These are phyloP conservation scores for Eremochloa ophiuroides DNA, from an alignment of 176 grass and related monocot genomes.

Conservation along the genomic window DNA sequence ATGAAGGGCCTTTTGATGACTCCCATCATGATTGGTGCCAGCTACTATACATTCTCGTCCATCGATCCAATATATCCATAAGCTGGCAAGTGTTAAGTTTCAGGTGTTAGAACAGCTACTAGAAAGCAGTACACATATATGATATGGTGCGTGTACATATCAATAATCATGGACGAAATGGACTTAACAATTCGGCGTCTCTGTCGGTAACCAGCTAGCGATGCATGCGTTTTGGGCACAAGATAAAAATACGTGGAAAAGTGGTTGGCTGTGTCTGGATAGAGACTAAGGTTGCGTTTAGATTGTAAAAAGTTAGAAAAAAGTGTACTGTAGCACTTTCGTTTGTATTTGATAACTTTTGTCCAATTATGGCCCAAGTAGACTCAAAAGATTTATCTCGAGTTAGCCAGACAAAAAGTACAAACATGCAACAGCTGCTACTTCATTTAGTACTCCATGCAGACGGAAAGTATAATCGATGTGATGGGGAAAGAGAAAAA, in stretches of 20 bases:
- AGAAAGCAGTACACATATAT: slow-evolving; percentile 16
- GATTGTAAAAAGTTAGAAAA: no score
- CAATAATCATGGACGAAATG: slow-evolving; percentile 37
- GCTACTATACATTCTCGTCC: slow-evolving; percentile 14
- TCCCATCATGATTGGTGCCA: slow-evolving; percentile 18
- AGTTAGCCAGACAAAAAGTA: no score
- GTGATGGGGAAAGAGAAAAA: no score
- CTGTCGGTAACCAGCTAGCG: slow-evolving; percentile 23
- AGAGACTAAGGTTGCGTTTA: no score
- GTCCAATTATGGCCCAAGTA: no score
- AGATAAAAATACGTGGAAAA: slow-evolving; percentile 22
- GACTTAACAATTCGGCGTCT: slow-evolving; percentile 45
- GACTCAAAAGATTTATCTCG: no score
- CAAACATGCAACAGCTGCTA: no score
- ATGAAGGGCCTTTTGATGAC: slow-evolving; percentile 24
- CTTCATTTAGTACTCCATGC: no score
- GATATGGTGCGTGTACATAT: slow-evolving; percentile 28
- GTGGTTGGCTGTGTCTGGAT: slow-evolving; percentile 2
- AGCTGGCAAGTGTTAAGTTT: background rate
- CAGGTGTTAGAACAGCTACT: slow-evolving; percentile 34
- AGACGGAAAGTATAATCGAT: no score
- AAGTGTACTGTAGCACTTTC: no score
- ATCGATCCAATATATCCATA: background rate
- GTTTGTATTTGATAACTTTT: no score
- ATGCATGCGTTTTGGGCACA: slow-evolving; percentile 9